These are phyloP conservation scores for Pichiaceae sp. DNA, from an alignment of 1,139 yeast species.

Conservation along the genomic window DNA sequence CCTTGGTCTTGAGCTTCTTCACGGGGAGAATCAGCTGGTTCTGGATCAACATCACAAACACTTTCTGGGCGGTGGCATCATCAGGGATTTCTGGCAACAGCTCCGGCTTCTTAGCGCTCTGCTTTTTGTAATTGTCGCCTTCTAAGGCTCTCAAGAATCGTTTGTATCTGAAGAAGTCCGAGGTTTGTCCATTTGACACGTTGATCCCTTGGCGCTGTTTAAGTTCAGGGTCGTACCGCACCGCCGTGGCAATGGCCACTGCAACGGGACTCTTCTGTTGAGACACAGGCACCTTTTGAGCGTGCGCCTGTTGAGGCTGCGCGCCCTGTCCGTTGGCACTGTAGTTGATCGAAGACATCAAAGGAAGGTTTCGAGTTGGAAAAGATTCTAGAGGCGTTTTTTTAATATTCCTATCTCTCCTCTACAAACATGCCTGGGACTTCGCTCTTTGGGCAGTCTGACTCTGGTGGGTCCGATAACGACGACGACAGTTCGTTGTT, in stretches of 20 bases:
- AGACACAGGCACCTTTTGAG: constrained; percentile 16
- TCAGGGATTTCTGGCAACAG: constrained; percentile 40
- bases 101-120: constrained; percentile 34
- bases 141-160: constrained; percentile 72
- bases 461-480: too few species aligned
- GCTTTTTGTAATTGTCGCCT: constrained; percentile 60
- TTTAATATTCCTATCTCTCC: too few species aligned
- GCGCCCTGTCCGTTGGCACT: not conserved
- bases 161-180: constrained; percentile 81
- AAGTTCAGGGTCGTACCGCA: constrained; percentile 55
- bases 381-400: too few species aligned
- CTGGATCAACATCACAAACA: constrained; percentile 62
- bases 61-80: constrained; percentile 47
- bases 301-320: not conserved
- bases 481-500: not conserved
- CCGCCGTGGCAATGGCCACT: constrained; percentile 58
- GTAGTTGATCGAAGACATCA: too few species aligned
- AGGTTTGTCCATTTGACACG: constrained; percentile 47
- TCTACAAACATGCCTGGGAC: too few species aligned
- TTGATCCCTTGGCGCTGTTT: constrained; percentile 69
- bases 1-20: constrained; percentile 61
- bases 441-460: too few species aligned
- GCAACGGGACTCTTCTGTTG: constrained; percentile 31
- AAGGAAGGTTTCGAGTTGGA: too few species aligned
- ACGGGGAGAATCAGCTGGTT: constrained; percentile 71